phyloP scores from a whole-genome alignment of 768 basidiomycete species.

The Kwoniella heveanensis region DNA sequence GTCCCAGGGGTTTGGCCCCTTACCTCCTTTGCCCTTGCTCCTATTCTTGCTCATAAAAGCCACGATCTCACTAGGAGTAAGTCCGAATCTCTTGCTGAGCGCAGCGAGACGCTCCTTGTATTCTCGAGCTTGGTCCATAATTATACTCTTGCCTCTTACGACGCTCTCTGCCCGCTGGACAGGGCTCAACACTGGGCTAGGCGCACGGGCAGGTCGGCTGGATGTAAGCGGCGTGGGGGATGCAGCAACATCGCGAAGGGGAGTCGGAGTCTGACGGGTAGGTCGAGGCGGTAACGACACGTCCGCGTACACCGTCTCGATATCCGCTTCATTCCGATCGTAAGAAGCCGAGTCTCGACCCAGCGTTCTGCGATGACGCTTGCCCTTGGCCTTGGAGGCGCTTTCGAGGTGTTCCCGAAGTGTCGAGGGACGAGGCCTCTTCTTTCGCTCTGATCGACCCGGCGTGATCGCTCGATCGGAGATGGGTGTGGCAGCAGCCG shows the following conservation, averaged over 20 bases:
- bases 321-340: not conserved
- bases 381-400: not conserved
- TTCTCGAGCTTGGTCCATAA: not conserved
- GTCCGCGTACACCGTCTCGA: conserved; percentile 16
- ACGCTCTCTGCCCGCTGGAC: conserved; percentile 1
- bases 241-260: not conserved
- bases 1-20: conserved; percentile 10
- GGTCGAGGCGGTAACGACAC: conserved; percentile 13
- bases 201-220: not conserved
- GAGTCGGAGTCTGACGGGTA: not conserved
- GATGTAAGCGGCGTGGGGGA: not conserved
- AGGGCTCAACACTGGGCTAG: conserved; percentile 6
- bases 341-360: too few species aligned
- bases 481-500: too few species aligned
- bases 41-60: conserved; percentile 2
- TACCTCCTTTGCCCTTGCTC: not conserved
- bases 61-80: conserved; percentile 3
- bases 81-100: conserved; percentile 3
- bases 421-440: not conserved
- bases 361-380: not conserved
- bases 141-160: not conserved
- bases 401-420: not conserved
- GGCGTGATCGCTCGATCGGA: too few species aligned
- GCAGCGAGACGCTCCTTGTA: conserved; percentile 7
- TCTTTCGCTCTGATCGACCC: not conserved